Evolutionary conservation across 2,329 filamentous ascomycete genomes (phyloP), one percentile per base, ranked within the genome.

Genomic region (Arthrobotrys pseudoclavata): DNA sequence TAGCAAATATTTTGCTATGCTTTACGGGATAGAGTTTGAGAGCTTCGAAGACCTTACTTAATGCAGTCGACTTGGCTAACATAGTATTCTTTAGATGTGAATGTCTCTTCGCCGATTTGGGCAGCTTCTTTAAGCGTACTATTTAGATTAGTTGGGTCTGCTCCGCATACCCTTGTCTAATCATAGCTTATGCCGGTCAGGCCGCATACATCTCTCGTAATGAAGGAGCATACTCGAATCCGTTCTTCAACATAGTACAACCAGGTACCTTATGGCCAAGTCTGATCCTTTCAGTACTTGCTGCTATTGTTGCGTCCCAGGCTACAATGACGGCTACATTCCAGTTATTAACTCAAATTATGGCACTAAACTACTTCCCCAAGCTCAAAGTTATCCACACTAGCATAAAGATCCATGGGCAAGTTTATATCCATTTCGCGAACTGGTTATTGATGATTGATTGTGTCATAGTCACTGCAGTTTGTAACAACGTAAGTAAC

Each of bases 381-480:
- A 91, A 93, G 79, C 89, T 94, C 82, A 89, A 91, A 80, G 86
- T 91, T 3, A 86, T 91, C 0, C 91, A 94, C 81, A 93, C 91
- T 0, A 92, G 90, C 4, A 87, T 86, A 40, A 86, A 84, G 1
- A 92, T 92, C 79, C 89, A 93, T 80, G 91, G 91, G 1, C 92
- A 95, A 81, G 85, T 94, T 0, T 94, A 93, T 81, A 89, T 95
- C 15, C 92, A 92, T 0, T 84, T 92, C 12, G 89, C 89, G 2
- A 94, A 94, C 81, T 94, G 91, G 90, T 84, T 94, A 0, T 85
- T 94, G 79, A 91, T 94, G 89, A 85, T 91, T 34, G 91, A 91
- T 1, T 91, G 91, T 0, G 87, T 95, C n/a, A 84, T 93, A 7
- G 89, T 94, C 7, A 91, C 92, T 0, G 89, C 88, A 0, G 88